These are phyloP conservation scores for Coemansia sp. DNA, from an alignment of 192 early-diverging fungal genomes.

Conservation along the genomic window DNA sequence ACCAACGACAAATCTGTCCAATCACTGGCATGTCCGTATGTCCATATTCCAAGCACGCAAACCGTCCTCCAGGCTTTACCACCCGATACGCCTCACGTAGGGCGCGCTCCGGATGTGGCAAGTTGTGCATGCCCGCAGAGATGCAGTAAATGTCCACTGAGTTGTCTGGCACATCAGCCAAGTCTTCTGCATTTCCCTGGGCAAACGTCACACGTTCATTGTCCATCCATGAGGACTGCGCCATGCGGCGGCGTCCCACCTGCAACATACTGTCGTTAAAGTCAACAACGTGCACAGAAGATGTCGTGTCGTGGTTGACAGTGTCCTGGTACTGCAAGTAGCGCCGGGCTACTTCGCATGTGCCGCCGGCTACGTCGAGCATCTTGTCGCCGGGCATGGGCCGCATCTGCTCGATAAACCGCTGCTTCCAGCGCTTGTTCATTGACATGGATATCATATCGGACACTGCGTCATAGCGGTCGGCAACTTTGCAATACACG, in stretches of 20 bases:
- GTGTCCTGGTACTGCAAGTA: conserved; percentile 80
- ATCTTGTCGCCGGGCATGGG: conserved; percentile 77
- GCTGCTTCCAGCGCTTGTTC: conserved; percentile 90
- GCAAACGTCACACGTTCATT: conserved; percentile 67
- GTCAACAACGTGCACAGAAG: conserved; percentile 82
- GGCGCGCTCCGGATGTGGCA: conserved; percentile 84
- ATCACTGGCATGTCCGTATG: conserved; percentile 82
- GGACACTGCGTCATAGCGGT: conserved; percentile 90
- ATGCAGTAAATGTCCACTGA: conserved; percentile 93
- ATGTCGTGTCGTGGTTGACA: conserved; percentile 60
- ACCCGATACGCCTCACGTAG: conserved; percentile 87
- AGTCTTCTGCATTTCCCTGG: conserved; percentile 83
- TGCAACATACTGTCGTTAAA: conserved; percentile 93
- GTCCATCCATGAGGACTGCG: conserved; percentile 30
- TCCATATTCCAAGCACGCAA: conserved; percentile 90
- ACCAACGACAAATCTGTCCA: conserved; percentile 73
- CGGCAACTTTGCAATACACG: conserved; percentile 86
- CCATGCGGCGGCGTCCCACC: conserved; percentile 73
- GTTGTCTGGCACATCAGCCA: conserved; percentile 68
- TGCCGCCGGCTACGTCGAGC: conserved; percentile 95
- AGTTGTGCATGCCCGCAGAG: conserved; percentile 97
- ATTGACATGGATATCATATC: conserved; percentile 84
- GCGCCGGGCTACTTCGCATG: conserved; percentile 90
- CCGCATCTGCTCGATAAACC: conserved; percentile 75
- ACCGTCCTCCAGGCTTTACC: conserved; percentile 87